These are phyloP conservation scores for Ailanthus altissimus DNA, from an alignment of 345 rosid species.

Conservation along the genomic window DNA sequence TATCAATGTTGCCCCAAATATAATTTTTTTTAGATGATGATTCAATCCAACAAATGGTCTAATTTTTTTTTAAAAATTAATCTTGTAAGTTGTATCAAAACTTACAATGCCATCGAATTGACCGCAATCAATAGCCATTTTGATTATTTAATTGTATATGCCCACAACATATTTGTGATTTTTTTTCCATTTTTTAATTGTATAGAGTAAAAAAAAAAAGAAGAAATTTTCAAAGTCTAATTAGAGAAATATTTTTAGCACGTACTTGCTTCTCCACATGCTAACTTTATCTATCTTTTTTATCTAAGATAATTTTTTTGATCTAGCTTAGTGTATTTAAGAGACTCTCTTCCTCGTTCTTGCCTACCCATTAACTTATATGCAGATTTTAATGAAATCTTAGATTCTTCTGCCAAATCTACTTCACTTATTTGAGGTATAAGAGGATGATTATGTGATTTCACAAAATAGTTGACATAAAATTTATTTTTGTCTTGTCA, in stretches of 20 bases:
- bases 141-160: no score
- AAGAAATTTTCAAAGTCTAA: neutral
- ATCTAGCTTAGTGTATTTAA: no score
- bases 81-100: conserved; percentile 9
- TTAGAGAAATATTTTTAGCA: neutral
- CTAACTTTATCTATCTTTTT: no score
- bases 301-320: no score
- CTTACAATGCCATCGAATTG: conserved; percentile 6
- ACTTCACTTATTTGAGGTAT: no score
- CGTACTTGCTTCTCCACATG: neutral
- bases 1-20: conserved; percentile 4
- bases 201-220: neutral
- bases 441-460: no score
- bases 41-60: conserved; percentile 1
- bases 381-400: no score
- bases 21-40: neutral
- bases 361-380: no score
- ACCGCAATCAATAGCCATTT: conserved; percentile 15
- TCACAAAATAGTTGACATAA: no score
- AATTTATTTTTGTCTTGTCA: neutral
- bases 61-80: conserved; percentile 1
- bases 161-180: conserved; percentile 19
- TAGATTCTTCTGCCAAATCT: neutral
- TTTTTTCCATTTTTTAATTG: conserved; percentile 1
- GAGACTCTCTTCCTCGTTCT: neutral